Evolutionary conservation across 169 alveolate species (phyloP).

Genomic region (Cardiosporidium cionae): DNA sequence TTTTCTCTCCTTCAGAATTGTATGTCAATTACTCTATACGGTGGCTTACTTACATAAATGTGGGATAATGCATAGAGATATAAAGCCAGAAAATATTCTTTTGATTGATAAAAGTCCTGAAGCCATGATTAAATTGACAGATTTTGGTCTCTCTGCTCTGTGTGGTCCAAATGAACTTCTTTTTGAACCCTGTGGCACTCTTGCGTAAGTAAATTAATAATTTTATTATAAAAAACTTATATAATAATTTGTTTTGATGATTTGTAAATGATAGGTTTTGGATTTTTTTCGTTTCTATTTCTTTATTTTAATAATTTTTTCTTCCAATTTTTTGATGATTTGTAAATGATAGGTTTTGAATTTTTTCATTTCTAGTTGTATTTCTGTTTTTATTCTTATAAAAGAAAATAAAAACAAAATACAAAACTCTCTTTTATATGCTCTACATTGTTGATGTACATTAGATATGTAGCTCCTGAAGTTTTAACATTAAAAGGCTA

Average conservation of each 20-base stretch:
- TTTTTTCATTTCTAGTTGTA: too few relatives aligned
- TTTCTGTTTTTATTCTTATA: too few relatives aligned
- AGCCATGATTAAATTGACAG: constrained; percentile 86
- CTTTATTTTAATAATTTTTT: too few relatives aligned
- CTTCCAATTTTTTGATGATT: too few relatives aligned
- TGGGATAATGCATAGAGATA: constrained; percentile 89
- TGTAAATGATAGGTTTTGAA: too few relatives aligned
- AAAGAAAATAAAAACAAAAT: too few relatives aligned
- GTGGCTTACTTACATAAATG: constrained; percentile 87
- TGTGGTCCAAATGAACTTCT: constrained; percentile 73
- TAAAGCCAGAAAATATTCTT: constrained; percentile 92
- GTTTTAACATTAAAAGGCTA: constrained; percentile 77
- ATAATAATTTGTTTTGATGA: too few relatives aligned
- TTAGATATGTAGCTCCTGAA: constrained; percentile 80
- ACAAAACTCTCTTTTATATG: too few relatives aligned
- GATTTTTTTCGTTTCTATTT: too few relatives aligned
- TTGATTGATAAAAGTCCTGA: constrained; percentile 78
- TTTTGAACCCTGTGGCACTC: constrained; percentile 81
- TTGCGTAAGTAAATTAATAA: constrained; percentile 42
- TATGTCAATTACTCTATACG: constrained; percentile 80
- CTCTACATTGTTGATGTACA: too few relatives aligned
- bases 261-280: too few relatives aligned
- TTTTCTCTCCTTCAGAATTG: constrained; percentile 58
- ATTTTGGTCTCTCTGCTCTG: constrained; percentile 84
- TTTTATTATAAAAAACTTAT: too few relatives aligned